phyloP scores from a whole-genome alignment of 2,329 filamentous ascomycete species.

The Ambrosiella beaveri region DNA sequence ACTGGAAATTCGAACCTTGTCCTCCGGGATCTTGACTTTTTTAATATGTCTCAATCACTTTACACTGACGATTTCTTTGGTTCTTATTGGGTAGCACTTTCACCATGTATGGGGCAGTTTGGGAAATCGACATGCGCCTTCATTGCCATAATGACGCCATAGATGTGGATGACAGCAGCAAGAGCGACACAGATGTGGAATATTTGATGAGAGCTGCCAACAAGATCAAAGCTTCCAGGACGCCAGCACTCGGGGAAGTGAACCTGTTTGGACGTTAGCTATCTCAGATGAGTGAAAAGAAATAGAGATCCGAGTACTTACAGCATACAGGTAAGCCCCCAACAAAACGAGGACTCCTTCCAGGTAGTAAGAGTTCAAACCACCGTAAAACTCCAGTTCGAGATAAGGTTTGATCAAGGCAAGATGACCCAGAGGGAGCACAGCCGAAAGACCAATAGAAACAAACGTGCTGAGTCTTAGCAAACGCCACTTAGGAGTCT shows the following conservation, averaged over 20 bases:
- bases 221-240: conserved; percentile 28
- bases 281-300: background rate
- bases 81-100: background rate
- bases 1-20: conserved; percentile 5
- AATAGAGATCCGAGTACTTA: conserved; percentile 16
- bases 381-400: conserved; percentile 24
- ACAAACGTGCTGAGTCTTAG: conserved; percentile 23
- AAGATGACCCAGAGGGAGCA: conserved; percentile 25
- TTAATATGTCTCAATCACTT: background rate
- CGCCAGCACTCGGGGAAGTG: conserved; percentile 26
- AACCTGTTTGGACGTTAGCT: conserved; percentile 17
- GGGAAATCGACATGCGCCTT: background rate
- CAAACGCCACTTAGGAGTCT: conserved; percentile 21
- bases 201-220: conserved; percentile 28
- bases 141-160: conserved; percentile 11
- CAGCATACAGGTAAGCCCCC: conserved; percentile 24
- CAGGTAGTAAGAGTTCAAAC: conserved; percentile 24
- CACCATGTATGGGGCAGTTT: background rate
- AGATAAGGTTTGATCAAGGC: conserved; percentile 22
- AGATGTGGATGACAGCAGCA: conserved; percentile 16
- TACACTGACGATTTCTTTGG: background rate
- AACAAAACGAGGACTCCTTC: conserved; percentile 23
- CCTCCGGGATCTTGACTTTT: conserved; percentile 2
- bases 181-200: conserved; percentile 29
- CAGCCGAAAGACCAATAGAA: conserved; percentile 22